These are phyloP conservation scores for Kodamaea alishanica DNA, from an alignment of 1,139 yeast genomes.

Conservation along the genomic window DNA sequence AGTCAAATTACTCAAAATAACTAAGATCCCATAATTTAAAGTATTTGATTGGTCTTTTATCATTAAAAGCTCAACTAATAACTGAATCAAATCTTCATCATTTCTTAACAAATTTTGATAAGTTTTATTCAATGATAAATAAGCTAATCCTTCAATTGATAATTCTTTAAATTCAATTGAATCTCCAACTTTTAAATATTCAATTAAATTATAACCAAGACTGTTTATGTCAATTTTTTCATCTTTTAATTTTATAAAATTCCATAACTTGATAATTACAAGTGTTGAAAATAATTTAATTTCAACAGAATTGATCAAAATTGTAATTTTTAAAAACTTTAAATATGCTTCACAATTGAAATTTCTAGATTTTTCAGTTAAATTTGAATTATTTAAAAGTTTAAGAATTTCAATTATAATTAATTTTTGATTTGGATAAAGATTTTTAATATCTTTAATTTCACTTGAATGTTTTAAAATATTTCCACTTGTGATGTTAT, in stretches of 20 bases:
- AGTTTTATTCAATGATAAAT: constrained; percentile 36
- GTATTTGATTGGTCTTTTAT: constrained; percentile 7
- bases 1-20: constrained; percentile 37
- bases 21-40: constrained; percentile 34
- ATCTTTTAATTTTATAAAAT: constrained; percentile 26
- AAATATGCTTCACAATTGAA: constrained; percentile 30
- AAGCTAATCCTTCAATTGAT: constrained; percentile 46
- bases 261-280: constrained; percentile 44
- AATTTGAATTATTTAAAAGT: constrained; percentile 33
- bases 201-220: constrained; percentile 7
- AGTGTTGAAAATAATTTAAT: constrained; percentile 32
- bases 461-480: constrained; percentile 15
- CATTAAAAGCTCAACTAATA: constrained; percentile 13
- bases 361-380: constrained; percentile 34
- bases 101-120: constrained; percentile 30
- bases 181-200: constrained; percentile 4
- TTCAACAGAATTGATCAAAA: constrained; percentile 13
- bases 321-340: constrained; percentile 24
- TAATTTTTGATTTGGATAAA: constrained; percentile 12
- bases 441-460: constrained; percentile 4
- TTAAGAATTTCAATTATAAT: constrained; percentile 19
- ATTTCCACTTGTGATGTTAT: constrained; percentile 17
- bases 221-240: constrained; percentile 2
- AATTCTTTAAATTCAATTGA: constrained; percentile 17
- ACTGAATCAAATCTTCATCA: constrained; percentile 28